These are phyloP conservation scores for Coemansia nantahalensis DNA, from an alignment of 192 early-diverging fungal genomes.

Conservation along the genomic window DNA sequence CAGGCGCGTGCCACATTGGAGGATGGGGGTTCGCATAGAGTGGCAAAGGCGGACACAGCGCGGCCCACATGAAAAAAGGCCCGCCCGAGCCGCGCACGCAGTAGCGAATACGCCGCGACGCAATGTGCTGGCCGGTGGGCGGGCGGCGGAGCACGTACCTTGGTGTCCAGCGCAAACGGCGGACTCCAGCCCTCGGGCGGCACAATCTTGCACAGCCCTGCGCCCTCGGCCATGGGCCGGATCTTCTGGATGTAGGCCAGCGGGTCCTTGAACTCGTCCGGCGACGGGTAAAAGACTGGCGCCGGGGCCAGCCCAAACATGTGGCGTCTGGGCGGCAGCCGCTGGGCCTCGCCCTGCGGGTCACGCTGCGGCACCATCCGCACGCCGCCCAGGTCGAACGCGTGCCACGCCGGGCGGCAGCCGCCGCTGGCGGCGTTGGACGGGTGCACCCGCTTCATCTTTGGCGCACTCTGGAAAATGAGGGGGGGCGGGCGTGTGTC, in stretches of 20 bases:
- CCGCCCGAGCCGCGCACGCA: not conserved
- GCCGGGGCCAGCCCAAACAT: constrained; percentile 75
- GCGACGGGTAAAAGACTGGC: constrained; percentile 77
- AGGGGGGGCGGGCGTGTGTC: no score
- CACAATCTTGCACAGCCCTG: constrained; percentile 92
- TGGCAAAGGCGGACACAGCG: no score
- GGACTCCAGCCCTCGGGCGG: constrained; percentile 87
- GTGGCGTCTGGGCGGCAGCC: constrained; percentile 31
- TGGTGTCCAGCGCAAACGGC: constrained; percentile 80
- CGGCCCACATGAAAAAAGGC: not conserved
- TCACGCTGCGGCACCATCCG: constrained; percentile 18
- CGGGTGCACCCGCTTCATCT: constrained; percentile 46
- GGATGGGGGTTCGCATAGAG: no score
- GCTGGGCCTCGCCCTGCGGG: constrained; percentile 30
- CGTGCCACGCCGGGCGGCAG: not conserved
- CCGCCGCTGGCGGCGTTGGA: constrained; percentile 17
- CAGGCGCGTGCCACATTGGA: no score
- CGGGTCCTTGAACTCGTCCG: constrained; percentile 80
- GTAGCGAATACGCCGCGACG: constrained; percentile 8
- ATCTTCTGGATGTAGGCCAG: constrained; percentile 83
- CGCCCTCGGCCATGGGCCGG: constrained; percentile 66
- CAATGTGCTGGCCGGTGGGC: no score
- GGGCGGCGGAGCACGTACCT: no score
- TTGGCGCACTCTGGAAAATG: no score
- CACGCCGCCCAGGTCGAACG: constrained; percentile 35